Evolutionary conservation across 2,329 filamentous ascomycete genomes (phyloP).

Genomic region (Cercospora sp.): DNA sequence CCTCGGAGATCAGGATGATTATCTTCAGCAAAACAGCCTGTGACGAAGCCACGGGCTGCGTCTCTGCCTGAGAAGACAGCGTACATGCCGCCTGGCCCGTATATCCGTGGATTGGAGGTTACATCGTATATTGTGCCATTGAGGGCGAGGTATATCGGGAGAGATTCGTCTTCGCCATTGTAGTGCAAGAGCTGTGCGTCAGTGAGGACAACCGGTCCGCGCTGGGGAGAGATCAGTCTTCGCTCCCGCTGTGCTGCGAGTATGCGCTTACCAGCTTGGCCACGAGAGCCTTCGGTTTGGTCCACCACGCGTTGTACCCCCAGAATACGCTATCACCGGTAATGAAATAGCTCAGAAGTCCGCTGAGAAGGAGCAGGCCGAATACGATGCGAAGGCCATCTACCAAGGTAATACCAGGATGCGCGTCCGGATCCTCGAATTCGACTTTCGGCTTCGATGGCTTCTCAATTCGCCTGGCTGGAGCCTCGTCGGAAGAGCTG

Average conservation of each 20-base stretch:
- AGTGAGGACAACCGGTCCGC: constrained; percentile 68
- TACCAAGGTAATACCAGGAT: constrained; percentile 19
- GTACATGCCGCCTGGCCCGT: constrained; percentile 77
- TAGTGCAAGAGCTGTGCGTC: constrained; percentile 70
- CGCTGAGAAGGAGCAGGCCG: constrained; percentile 40
- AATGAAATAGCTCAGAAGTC: constrained; percentile 42
- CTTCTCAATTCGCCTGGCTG: neutral
- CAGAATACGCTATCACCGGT: constrained; percentile 60
- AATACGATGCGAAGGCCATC: constrained; percentile 40
- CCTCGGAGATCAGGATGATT: constrained; percentile 80
- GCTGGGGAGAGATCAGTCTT: constrained; percentile 35
- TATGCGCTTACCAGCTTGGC: constrained; percentile 16
- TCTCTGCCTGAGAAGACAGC: constrained; percentile 83
- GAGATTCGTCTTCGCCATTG: constrained; percentile 71
- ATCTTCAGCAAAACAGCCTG: constrained; percentile 88
- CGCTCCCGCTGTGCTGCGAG: neutral
- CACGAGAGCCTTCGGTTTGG: constrained; percentile 48
- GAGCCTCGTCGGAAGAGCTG: neutral
- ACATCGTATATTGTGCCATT: constrained; percentile 88
- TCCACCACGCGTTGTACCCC: constrained; percentile 66
- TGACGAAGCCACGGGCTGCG: constrained; percentile 84
- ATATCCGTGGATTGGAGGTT: constrained; percentile 54
- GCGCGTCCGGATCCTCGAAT: constrained; percentile 8
- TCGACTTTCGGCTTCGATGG: neutral
- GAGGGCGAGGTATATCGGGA: constrained; percentile 87